phyloP scores from a whole-genome alignment of 345 rosid species.

The Eucalyptus regnans region DNA sequence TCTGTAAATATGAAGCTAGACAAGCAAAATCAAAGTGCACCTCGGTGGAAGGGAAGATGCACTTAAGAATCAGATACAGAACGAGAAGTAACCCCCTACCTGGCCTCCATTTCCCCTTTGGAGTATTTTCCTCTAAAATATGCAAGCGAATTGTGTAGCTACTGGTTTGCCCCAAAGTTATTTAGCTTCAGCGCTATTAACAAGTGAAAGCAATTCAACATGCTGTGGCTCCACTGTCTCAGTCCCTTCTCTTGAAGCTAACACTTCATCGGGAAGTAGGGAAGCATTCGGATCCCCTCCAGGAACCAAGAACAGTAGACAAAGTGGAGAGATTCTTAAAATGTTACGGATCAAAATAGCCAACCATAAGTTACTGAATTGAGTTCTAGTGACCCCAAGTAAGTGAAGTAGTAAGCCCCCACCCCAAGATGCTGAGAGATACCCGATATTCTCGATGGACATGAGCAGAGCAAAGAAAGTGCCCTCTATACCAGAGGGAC shows the following conservation, averaged over 20 bases:
- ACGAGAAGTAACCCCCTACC: neutral
- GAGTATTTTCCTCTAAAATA: neutral
- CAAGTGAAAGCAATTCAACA: constrained; percentile 41
- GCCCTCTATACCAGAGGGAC: constrained; percentile 68
- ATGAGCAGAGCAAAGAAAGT: constrained; percentile 72
- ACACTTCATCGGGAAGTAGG: constrained; percentile 44
- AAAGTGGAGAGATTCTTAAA: constrained; percentile 39
- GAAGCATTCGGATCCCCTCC: constrained; percentile 31
- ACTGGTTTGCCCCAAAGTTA: neutral
- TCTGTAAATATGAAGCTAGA: neutral
- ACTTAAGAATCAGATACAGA: neutral
- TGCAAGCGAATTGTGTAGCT: neutral
- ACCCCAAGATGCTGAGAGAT: constrained; percentile 44
- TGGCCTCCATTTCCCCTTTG: neutral
- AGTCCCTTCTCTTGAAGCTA: constrained; percentile 16
- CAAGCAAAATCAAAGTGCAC: neutral
- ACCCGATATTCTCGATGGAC: constrained; percentile 60
- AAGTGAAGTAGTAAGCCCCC: constrained; percentile 52
- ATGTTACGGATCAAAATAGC: constrained; percentile 54
- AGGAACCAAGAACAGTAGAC: constrained; percentile 52
- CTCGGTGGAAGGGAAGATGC: neutral
- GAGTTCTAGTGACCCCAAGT: constrained; percentile 42
- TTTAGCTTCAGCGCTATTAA: neutral
- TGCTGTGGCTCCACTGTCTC: constrained; percentile 14
- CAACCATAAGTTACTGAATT: constrained; percentile 58